phyloP scores from a whole-genome alignment of 495 filamentous ascomycete species.

The Penicillium bovifimosum region DNA sequence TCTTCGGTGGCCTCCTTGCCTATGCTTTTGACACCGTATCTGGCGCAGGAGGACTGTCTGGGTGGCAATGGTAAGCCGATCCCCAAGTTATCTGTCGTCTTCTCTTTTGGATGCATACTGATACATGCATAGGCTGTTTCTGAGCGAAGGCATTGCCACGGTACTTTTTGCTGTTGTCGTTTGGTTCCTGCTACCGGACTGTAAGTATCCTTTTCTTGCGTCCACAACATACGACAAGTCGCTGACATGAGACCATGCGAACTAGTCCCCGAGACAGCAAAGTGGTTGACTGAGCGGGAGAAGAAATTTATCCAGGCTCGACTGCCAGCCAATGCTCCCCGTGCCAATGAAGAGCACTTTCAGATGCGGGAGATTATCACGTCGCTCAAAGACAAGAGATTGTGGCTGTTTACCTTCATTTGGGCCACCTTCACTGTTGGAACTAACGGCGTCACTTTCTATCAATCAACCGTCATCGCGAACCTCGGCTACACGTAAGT shows the following conservation, averaged over 20 bases:
- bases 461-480: conserved; percentile 40
- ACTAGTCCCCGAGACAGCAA: conserved; percentile 21
- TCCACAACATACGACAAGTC: background rate
- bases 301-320: conserved; percentile 38
- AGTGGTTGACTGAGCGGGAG: conserved; percentile 37
- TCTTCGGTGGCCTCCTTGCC: conserved; percentile 28
- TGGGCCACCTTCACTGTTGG: conserved; percentile 41
- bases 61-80: conserved; percentile 30
- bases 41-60: conserved; percentile 25
- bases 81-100: background rate
- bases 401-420: conserved; percentile 29
- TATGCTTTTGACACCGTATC: conserved; percentile 30
- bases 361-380: conserved; percentile 29
- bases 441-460: conserved; percentile 39
- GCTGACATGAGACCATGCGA: background rate
- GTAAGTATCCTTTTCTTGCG: background rate
- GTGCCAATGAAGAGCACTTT: conserved; percentile 31
- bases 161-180: conserved; percentile 29
- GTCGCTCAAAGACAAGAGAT: conserved; percentile 21
- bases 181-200: conserved; percentile 34
- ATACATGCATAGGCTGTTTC: conserved; percentile 21
- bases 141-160: conserved; percentile 35
- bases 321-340: conserved; percentile 35
- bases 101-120: background rate
- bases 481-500: conserved; percentile 38